A percentile compares a stretch with the other conserved stretches of the same genome.
phyloP scores from a whole-genome alignment of 306 rosid genomes.

The Vigna unguiculata region DNA sequence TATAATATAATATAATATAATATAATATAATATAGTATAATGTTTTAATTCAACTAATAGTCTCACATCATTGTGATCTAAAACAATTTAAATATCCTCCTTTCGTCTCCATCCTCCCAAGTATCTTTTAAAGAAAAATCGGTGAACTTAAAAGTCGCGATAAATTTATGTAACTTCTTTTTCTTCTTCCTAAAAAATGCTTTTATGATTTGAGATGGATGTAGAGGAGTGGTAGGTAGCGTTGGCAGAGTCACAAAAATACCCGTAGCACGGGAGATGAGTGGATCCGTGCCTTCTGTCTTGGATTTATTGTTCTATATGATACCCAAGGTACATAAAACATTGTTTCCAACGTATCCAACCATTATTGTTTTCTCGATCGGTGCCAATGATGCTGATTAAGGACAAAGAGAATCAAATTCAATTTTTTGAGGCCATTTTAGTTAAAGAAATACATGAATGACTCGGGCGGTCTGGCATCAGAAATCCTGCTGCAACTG shows the following conservation, averaged over 20 bases:
- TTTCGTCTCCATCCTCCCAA: too few relatives aligned
- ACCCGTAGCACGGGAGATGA: slow-evolving; percentile 3
- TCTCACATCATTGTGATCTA: too few relatives aligned
- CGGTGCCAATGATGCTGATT: not conserved
- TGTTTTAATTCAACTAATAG: too few relatives aligned
- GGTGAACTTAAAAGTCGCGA: too few relatives aligned
- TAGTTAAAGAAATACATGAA: not conserved
- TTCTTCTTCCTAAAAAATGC: too few relatives aligned
- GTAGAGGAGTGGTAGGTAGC: not conserved
- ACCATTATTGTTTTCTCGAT: not conserved
- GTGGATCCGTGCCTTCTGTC: not conserved
- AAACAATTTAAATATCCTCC: too few relatives aligned
- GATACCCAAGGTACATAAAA: not conserved
- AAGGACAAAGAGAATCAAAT: not conserved
- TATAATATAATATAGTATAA: too few relatives aligned
- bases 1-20: too few relatives aligned
- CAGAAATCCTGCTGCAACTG: not conserved
- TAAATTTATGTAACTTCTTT: too few relatives aligned
- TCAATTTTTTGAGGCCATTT: not conserved
- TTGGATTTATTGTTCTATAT: not conserved
- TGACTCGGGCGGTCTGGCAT: not conserved
- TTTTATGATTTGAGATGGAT: not conserved
- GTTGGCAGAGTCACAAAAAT: not conserved
- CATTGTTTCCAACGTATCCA: not conserved
- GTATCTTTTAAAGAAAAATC: too few relatives aligned